These are phyloP conservation scores for Boletus reticulatus DNA, from an alignment of 768 basidiomycete species.

Conservation along the genomic window DNA sequence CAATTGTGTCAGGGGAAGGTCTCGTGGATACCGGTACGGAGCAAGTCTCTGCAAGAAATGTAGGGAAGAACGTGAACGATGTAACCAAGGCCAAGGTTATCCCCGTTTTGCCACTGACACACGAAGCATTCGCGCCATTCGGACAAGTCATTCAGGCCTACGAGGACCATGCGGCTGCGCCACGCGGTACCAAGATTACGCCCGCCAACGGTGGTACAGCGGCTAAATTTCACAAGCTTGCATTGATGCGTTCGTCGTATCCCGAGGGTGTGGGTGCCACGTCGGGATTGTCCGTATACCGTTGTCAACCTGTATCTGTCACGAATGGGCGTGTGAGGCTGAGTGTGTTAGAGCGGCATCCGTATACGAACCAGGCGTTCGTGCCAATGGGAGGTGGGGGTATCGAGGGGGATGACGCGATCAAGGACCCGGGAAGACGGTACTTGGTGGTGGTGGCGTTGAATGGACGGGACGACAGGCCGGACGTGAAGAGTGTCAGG, in stretches of 20 bases:
- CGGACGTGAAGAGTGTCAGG: conserved; percentile 69
- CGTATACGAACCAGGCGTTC: conserved; percentile 89
- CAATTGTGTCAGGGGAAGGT: conserved; percentile 7
- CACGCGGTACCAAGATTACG: conserved; percentile 69
- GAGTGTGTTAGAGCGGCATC: conserved; percentile 83
- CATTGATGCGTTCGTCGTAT: conserved; percentile 68
- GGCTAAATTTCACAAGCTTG: conserved; percentile 88
- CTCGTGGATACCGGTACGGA: conserved; percentile 1
- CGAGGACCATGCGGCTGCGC: conserved; percentile 59
- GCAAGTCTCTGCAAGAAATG: not conserved
- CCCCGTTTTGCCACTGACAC: conserved; percentile 70
- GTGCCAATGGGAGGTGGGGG: conserved; percentile 81
- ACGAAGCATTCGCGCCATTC: conserved; percentile 84
- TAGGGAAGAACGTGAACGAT: not conserved
- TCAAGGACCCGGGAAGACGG: conserved; percentile 45
- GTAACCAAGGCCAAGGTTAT: conserved; percentile 30
- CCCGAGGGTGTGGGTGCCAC: conserved; percentile 54
- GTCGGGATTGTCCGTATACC: conserved; percentile 77
- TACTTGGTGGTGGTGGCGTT: conserved; percentile 89
- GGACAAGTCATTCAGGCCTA: conserved; percentile 93
- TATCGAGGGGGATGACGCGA: conserved; percentile 40
- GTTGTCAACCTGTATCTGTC: conserved; percentile 58
- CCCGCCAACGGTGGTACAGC: conserved; percentile 89
- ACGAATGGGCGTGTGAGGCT: conserved; percentile 54
- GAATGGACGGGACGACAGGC: conserved; percentile 72